Evolutionary conservation across 306 rosid genomes (phyloP), one percentile per base, ranked within the genome.

Genomic region (Prunus salicina): DNA sequence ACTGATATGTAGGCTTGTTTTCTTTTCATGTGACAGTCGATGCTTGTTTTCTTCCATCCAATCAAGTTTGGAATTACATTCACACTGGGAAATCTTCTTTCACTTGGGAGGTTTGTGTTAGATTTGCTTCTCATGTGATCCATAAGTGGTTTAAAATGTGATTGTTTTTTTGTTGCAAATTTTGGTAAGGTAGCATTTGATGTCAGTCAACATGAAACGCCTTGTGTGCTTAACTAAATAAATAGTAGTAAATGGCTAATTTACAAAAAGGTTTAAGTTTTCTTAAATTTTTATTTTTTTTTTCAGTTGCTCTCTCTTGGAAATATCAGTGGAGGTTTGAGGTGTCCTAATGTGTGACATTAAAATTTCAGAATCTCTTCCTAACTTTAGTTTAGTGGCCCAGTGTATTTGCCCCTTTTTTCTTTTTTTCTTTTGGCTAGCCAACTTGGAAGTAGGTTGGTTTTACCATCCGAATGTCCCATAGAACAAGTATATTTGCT

Each of bases 1-100:
- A 82, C 88, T 88, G 66, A 83, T 77, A 14, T 74, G 75, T 69
- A 61, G 69, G 38, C 53, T 12, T 32, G 63, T 68, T 75, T 81
- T 78, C 49, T 46, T 66, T 74, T 20, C 82, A 65, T 86, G 78
- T 67, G 53, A 80, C 97, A 94, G 98, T 94, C 98, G 6, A 78
- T 94, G 97, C 89, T 94, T 70, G 97, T 94, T 82, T 92, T 94
- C 86, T 82, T 94, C 83, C 83, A 89, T 74, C 98, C 98, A 60
- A 85, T 94, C 87, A 94, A 94, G 88, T 94, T 94, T 79, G 98
- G 87, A 12, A 85, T 94, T 61, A 78, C 96, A 55, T 92, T 94
- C 88, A 92, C 98, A n/a, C 85, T 94, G 74, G 98, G 98, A 24
- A 92, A 94, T 87, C 76, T 94, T 85, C 97, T 92, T 78, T 84